Base-by-base conservation (phyloP, 75 land plant genomes). In the Chamaecyparis obtusa region DNA sequence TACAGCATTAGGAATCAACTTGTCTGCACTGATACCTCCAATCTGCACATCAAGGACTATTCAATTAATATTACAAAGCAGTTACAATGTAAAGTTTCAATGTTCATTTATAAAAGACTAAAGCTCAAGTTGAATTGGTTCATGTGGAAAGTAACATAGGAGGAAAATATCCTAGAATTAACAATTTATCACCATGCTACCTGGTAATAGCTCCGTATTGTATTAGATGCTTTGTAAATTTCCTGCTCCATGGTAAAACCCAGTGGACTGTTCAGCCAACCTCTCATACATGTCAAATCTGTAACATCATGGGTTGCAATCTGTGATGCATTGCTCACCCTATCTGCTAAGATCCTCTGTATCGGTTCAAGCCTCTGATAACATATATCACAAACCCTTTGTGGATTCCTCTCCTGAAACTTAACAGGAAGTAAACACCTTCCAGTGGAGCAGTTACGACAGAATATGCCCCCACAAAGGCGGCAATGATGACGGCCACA, bases 401-500 rank as follows among this genome's bases (percentile, higher is more conserved):
- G 95, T 78, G 98, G 98, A 64, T 96, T 88, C 67, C 93, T 87
- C 84, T 90, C 92, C 71, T 94, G 89, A 82, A 96, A 96, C 84
- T 95, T 96, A 14, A 88, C 90, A 81, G 98, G 98, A 51, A 96
- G 17, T 87, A 96, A 91, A 57, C 95, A 93, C 83, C 94, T 91
- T 17, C 95, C 95, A 83, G 90, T 94, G 33, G 96, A 86, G 86
- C 98, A 96, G 2, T 51, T 48, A 79, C 92, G 87, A 75, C 98
- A 96, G 84, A 96, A 96, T 39, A 96, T 88, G 54, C 94, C 94
- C 11, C 98, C 98, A 87, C 98, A 95, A 54, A 96, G 93, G 7
- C 98, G 93, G 88, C 97, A 96, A 85, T 95, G 96, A 86, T 96
- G 98, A 69, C 96, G 89, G 11, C 93, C 94, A 88, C 96, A 86